Conservation (phyloP, 192 early-diverging fungal genomes). For the Coemansia sp. region DNA sequence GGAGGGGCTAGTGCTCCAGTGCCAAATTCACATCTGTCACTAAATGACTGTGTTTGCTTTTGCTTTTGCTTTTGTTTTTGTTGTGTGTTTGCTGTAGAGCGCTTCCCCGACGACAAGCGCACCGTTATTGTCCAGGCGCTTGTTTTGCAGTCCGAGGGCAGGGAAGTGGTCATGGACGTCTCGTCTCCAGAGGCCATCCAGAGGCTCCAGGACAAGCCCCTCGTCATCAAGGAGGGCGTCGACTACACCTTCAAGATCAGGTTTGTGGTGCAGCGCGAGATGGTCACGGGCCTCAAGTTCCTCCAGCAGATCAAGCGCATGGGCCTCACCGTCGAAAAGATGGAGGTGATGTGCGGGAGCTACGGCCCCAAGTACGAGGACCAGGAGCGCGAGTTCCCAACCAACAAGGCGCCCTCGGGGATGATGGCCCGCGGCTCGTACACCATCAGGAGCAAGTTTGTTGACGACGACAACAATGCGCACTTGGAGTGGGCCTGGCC, state of each 20-base stretch:
- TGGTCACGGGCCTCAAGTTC: constrained; percentile 94
- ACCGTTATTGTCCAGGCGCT: constrained; percentile 49
- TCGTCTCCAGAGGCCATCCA: constrained; percentile 62
- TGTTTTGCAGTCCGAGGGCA: constrained; percentile 33
- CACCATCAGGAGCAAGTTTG: constrained; percentile 85
- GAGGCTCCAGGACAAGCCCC: constrained; percentile 67
- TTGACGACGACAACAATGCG: constrained; percentile 84
- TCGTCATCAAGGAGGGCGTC: constrained; percentile 95
- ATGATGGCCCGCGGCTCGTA: constrained; percentile 92
- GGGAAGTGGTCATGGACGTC: constrained; percentile 40
- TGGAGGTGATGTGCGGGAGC: constrained; percentile 95
- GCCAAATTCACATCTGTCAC: constrained; percentile 2
- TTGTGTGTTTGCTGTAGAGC: constrained; percentile 26
- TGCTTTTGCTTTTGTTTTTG: constrained; percentile 2
- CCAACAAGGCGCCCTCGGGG: constrained; percentile 88
- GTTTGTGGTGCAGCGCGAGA: constrained; percentile 94
- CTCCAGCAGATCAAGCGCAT: constrained; percentile 88
- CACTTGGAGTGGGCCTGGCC: constrained; percentile 86
- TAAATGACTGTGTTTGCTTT: background rate
- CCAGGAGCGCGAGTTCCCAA: constrained; percentile 81
- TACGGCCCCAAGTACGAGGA: constrained; percentile 80
- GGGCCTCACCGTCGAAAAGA: constrained; percentile 84
- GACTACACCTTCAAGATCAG: constrained; percentile 90
- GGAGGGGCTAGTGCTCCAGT: background rate
- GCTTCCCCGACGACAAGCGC: constrained; percentile 62